Conservation (phyloP, 352 stramenopile species). For the Globisporangium middletonii region DNA sequence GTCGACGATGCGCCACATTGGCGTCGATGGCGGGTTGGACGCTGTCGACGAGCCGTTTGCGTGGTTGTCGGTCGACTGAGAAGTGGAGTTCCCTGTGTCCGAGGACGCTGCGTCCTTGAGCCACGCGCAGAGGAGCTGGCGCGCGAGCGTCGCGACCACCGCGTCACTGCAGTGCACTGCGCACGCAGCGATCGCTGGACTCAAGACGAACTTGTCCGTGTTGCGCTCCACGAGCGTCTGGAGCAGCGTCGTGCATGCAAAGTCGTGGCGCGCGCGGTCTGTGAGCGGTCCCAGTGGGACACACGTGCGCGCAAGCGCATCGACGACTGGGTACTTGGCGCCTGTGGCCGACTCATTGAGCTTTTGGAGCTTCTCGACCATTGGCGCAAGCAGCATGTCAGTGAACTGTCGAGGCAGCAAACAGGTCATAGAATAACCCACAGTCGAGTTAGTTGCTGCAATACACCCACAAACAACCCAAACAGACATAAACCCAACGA, state of each 20-base stretch:
- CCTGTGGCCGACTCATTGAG: slow-evolving; percentile 46
- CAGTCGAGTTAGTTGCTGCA: neutral
- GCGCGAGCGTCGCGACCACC: slow-evolving; percentile 43
- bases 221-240: slow-evolving; percentile 74
- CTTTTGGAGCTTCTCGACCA: slow-evolving; percentile 76
- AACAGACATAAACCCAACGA: neutral
- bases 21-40: neutral
- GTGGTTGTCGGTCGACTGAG: no score
- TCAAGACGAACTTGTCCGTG: slow-evolving; percentile 66
- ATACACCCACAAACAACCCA: neutral
- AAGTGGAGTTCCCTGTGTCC: no score
- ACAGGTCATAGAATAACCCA: neutral
- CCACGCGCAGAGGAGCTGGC: slow-evolving; percentile 28
- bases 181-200: slow-evolving; percentile 64
- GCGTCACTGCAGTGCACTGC: slow-evolving; percentile 48
- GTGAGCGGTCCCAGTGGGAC: neutral
- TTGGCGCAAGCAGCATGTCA: slow-evolving; percentile 45
- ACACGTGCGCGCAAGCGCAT: slow-evolving; percentile 51
- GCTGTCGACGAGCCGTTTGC: no score
- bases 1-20: slow-evolving; percentile 31
- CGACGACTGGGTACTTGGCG: slow-evolving; percentile 62
- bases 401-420: slow-evolving; percentile 26
- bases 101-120: neutral
- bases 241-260: slow-evolving; percentile 66
- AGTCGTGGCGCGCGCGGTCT: slow-evolving; percentile 36